Conservation (phyloP, 768 basidiomycete genomes). For the Boletus insuetus region DNA sequence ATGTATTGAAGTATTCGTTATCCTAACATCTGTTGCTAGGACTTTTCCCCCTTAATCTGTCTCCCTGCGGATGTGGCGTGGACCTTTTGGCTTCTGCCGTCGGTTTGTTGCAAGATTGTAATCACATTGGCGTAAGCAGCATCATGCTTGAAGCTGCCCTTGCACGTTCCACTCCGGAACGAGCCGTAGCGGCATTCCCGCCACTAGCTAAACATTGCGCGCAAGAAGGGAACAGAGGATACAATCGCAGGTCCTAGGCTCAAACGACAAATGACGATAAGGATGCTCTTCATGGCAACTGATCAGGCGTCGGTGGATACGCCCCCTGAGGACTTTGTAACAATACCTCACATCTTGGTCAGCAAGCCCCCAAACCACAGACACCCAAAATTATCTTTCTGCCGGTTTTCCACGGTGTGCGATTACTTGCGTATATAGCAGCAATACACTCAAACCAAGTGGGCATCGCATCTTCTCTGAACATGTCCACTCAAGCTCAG, state of each 20-base stretch:
- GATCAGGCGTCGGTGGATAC: neutral
- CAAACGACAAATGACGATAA: neutral
- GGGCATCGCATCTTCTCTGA: neutral
- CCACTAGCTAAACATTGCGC: too few species aligned
- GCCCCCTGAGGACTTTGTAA: neutral
- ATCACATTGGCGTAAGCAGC: too few species aligned
- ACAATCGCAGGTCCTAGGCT: neutral
- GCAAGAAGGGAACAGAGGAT: neutral
- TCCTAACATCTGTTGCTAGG: too few species aligned
- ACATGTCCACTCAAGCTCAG: conserved; percentile 12
- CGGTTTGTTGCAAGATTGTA: too few species aligned
- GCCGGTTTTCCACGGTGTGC: conserved; percentile 1
- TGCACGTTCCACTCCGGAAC: too few species aligned
- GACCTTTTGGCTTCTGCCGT: too few species aligned
- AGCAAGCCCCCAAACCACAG: neutral
- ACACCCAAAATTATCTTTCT: neutral
- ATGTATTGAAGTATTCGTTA: too few species aligned
- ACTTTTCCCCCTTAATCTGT: too few species aligned
- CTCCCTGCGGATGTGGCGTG: too few species aligned
- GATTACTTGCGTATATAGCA: neutral
- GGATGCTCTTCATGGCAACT: too few species aligned
- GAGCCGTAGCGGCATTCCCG: neutral
- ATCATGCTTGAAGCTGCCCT: too few species aligned
- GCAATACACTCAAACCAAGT: neutral
- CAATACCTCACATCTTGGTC: neutral